These are phyloP conservation scores for Astrocystis sublimbata DNA, from an alignment of 495 filamentous ascomycete genomes.

Conservation along the genomic window DNA sequence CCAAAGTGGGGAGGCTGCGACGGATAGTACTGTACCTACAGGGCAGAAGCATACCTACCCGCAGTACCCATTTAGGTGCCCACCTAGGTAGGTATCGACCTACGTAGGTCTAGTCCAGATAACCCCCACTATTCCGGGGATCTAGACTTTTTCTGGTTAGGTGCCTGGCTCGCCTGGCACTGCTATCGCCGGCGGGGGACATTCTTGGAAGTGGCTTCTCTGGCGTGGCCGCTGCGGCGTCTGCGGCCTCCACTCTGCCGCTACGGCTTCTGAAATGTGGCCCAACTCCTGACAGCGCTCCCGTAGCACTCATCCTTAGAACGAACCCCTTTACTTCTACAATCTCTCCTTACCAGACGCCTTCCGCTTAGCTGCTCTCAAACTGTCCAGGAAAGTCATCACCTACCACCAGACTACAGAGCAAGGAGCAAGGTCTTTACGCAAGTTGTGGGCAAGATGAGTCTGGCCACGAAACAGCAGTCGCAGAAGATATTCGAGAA, in stretches of 20 bases:
- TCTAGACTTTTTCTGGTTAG: no score
- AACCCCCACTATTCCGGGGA: no score
- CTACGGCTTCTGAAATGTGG: conserved; percentile 32
- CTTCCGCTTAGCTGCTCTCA: no score
- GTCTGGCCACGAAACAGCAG: conserved; percentile 84
- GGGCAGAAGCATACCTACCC: no score
- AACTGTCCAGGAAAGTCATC: conserved; percentile 24
- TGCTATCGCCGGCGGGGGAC: no score
- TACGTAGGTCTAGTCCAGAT: no score
- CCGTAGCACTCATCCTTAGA: neutral
- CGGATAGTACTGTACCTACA: no score
- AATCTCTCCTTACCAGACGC: neutral
- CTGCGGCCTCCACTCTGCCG: conserved; percentile 7
- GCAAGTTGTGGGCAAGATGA: conserved; percentile 59
- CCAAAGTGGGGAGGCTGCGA: no score
- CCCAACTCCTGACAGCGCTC: conserved; percentile 29
- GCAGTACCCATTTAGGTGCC: no score
- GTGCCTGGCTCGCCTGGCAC: no score
- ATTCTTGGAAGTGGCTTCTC: conserved; percentile 27
- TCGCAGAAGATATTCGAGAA: conserved; percentile 98
- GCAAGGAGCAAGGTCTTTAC: conserved; percentile 19
- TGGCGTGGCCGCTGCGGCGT: conserved; percentile 18
- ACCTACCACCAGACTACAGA: neutral
- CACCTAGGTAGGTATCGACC: no score
- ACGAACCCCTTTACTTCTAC: no score